phyloP scores from a whole-genome alignment of 2,329 filamentous ascomycete genomes.

The Zymoseptoria crescenta region DNA sequence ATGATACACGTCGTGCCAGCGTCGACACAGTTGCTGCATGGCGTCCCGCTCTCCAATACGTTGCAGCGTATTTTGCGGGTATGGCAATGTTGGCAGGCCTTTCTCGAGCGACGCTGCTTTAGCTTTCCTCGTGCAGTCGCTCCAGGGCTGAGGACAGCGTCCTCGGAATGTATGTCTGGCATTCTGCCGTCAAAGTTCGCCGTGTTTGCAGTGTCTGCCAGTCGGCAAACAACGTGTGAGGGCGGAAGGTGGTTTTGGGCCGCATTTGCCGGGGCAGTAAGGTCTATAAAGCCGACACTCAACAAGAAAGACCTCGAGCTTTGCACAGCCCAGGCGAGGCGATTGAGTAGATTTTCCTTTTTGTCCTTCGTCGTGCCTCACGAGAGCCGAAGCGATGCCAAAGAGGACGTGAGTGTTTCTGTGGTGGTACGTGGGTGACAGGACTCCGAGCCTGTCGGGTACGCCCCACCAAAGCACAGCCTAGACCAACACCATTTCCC shows the following conservation, averaged over 20 bases:
- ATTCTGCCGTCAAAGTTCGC: neutral
- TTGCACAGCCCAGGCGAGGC: neutral
- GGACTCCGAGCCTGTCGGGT: neutral
- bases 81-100: neutral
- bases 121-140: constrained; percentile 1
- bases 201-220: neutral
- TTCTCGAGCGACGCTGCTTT: constrained; percentile 2
- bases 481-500: neutral
- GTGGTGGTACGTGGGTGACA: neutral
- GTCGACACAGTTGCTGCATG: neutral
- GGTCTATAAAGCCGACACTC: neutral
- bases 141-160: constrained; percentile 3
- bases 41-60: neutral
- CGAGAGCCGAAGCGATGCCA: neutral
- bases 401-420: neutral
- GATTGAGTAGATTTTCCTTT: neutral
- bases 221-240: neutral
- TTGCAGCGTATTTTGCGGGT: constrained; percentile 1
- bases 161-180: constrained; percentile 1
- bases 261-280: neutral
- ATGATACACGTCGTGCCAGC: neutral
- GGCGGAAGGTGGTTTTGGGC: neutral
- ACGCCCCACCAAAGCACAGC: neutral
- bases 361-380: neutral
- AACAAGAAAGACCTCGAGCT: neutral